Percentiles rank a stretch among this genome's conserved stretches.
These are phyloP conservation scores for Cladosporium phlei DNA, from an alignment of 2,329 filamentous ascomycete genomes.

Conservation along the genomic window DNA sequence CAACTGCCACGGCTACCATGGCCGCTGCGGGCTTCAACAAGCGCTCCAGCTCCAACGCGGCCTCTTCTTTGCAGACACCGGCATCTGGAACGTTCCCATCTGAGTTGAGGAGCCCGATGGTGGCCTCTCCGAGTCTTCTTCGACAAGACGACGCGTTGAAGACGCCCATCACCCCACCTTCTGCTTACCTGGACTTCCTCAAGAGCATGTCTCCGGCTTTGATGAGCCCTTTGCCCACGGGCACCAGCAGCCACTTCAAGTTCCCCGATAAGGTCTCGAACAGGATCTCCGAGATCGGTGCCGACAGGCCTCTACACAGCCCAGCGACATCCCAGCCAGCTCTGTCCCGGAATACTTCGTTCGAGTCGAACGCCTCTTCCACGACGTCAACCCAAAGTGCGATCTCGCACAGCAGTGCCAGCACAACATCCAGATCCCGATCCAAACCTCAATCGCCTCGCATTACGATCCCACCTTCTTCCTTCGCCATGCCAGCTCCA, in stretches of 20 bases:
- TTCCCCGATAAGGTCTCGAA: constrained; percentile 39
- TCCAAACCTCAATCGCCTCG: constrained; percentile 34
- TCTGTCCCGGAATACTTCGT: constrained; percentile 34
- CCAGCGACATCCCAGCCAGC: constrained; percentile 30
- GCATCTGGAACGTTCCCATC: constrained; percentile 56
- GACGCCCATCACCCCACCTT: constrained; percentile 86
- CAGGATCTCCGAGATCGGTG: constrained; percentile 23
- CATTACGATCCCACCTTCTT: constrained; percentile 40
- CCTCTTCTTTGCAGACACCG: constrained; percentile 47
- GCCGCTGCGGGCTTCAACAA: constrained; percentile 36
- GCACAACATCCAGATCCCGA: constrained; percentile 14
- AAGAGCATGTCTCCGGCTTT: constrained; percentile 70
- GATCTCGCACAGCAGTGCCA: constrained; percentile 18
- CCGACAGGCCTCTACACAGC: constrained; percentile 31
- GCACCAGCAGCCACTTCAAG: constrained; percentile 48
- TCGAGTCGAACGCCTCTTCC: constrained; percentile 25
- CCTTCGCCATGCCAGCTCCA: constrained; percentile 49
- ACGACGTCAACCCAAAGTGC: constrained; percentile 15
- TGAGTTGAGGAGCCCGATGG: constrained; percentile 60
- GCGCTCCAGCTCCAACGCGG: constrained; percentile 30
- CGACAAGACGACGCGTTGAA: constrained; percentile 64
- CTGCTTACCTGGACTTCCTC: constrained; percentile 88
- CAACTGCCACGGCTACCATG: constrained; percentile 27
- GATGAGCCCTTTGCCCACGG: constrained; percentile 61
- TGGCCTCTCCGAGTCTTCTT: constrained; percentile 56